Percentiles rank a stretch among this genome's conserved stretches.
Conservation (phyloP, 169 alveolate genomes). For the Plasmodium knowlesi region DNA sequence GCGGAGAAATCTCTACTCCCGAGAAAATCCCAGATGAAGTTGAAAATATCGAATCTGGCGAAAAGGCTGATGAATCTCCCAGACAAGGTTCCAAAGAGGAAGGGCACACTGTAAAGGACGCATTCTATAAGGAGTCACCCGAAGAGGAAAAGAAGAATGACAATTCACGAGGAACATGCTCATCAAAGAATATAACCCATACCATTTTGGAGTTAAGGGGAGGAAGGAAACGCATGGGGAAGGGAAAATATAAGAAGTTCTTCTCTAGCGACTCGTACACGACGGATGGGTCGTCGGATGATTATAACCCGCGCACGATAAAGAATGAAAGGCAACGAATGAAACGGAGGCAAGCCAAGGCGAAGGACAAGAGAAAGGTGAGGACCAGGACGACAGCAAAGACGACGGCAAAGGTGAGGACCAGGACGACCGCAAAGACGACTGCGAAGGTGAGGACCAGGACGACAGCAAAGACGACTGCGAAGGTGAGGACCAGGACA, state of each 20-base stretch:
- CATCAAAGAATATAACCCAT: not conserved
- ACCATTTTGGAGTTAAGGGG: not conserved
- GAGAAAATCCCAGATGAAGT: not conserved
- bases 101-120: not conserved
- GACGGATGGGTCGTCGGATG: slow-evolving; percentile 23
- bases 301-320: not conserved
- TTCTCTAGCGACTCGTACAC: not conserved
- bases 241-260: not conserved
- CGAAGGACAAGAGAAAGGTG: not conserved
- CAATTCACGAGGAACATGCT: not conserved
- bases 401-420: not conserved
- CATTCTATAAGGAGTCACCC: not conserved
- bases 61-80: not conserved
- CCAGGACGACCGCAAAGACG: not conserved
- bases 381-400: not conserved
- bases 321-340: not conserved
- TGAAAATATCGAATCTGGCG: not conserved
- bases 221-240: not conserved
- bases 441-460: not conserved
- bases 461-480: not conserved
- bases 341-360: not conserved
- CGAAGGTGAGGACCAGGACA: not conserved
- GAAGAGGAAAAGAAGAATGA: not conserved
- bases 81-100: not conserved
- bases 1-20: not conserved